phyloP scores from a whole-genome alignment of 176 grass and related monocot species.

The Stipa capillata region DNA sequence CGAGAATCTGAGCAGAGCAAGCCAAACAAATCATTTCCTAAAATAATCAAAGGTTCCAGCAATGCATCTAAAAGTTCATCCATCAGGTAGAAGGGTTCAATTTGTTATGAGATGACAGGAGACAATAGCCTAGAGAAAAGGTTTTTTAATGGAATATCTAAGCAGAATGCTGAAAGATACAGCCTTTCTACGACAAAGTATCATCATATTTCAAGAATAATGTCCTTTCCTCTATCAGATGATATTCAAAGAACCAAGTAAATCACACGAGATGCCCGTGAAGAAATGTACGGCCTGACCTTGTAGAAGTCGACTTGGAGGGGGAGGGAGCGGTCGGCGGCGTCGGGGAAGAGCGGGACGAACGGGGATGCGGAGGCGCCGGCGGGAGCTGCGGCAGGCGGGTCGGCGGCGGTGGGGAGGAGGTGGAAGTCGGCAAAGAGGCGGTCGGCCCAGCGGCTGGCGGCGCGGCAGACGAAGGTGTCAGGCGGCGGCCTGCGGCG shows the following conservation, averaged over 20 bases:
- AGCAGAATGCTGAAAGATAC: not conserved
- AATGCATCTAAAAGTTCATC: not conserved
- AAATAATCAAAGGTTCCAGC: not conserved
- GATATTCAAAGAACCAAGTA: not conserved
- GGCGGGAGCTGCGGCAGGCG: not conserved
- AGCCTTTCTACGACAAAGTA: not conserved
- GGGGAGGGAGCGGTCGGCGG: slow-evolving; percentile 46
- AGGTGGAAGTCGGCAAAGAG: slow-evolving; percentile 86
- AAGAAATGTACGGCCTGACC: slow-evolving; percentile 20
- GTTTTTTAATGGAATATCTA: not conserved
- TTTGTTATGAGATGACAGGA: not conserved
- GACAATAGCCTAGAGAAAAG: not conserved
- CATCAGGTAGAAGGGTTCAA: not conserved
- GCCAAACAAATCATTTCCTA: not conserved
- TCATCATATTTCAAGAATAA: not conserved
- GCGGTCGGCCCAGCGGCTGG: slow-evolving; percentile 88
- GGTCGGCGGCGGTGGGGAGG: slow-evolving; percentile 37
- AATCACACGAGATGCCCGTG: not conserved
- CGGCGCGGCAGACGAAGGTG: slow-evolving; percentile 50
- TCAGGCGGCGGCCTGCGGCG: not conserved
- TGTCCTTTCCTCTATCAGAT: not conserved
- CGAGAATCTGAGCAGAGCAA: slow-evolving; percentile 52
- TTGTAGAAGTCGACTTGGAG: slow-evolving; percentile 85
- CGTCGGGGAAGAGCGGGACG: slow-evolving; percentile 52
- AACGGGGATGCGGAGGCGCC: slow-evolving; percentile 13